Evolutionary conservation across 2,329 filamentous ascomycete genomes (phyloP), one percentile per base, ranked within the genome.

Genomic region (Endoconidiophora laricicola): DNA sequence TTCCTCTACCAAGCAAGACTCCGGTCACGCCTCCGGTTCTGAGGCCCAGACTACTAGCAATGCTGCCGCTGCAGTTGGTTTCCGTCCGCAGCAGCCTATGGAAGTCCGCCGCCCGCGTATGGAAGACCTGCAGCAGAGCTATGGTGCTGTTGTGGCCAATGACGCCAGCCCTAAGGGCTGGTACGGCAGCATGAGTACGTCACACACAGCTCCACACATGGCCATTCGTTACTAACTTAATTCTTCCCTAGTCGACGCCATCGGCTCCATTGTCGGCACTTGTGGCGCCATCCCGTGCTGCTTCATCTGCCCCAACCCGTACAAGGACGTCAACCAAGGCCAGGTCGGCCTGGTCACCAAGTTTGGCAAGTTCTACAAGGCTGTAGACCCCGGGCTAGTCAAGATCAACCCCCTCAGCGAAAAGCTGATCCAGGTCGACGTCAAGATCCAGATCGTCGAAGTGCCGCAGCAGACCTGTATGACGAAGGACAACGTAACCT

Each of bases 361-460:
- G 66, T 98, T 98, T 58, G 91, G 91, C 60, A 74, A 81, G 56
- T 96, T 98, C 69, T 86, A 94, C 66, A 84, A 88, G 65, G 87
- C 91, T 9, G 90, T 96, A 57, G 91, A 98, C 64, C 91, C 91
- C 2, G 91, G 91, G 63, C 80, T 98, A 29, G 86, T 96, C 66
- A 94, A 94, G 72, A 81, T 98, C 72, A 98, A 98, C 69, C 90
- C 90, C 2, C 78, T 96, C 49, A 90, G 83, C 60, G 91, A 98
- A 72, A 78, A 74, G 52, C 74, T 98, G 40, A 81, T 86, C 58
- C 86, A 93, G 60, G 83, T 98, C 62, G 91, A 98, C 65, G 91
- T 98, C 69, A 98, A 96, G 79, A 95, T 96, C 59, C 91, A 98
- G 69, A 95, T 94, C 57, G 86, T 93, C 64, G 83, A 98, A 71